Evolutionary conservation across 805 yeast genomes (phyloP).

Genomic region (Cephaloascus fragrans): DNA sequence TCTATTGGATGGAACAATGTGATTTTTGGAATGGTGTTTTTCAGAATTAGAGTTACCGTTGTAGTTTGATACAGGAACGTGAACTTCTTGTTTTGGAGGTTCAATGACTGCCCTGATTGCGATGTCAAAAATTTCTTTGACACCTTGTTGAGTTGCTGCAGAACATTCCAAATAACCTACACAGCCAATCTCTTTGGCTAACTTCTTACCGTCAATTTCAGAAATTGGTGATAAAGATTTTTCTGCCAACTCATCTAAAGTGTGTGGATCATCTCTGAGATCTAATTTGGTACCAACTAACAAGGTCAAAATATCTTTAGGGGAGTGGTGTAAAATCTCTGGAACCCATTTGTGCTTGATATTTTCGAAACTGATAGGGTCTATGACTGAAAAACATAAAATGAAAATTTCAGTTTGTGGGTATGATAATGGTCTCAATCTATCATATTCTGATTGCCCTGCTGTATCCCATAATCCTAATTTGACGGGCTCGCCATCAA

Average conservation of each 20-base stretch:
- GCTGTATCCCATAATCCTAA: slow-evolving; percentile 95
- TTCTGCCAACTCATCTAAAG: slow-evolving; percentile 58
- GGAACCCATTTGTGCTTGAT: slow-evolving; percentile 80
- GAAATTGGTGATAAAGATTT: slow-evolving; percentile 55
- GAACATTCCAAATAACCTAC: slow-evolving; percentile 79
- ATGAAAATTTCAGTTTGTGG: slow-evolving; percentile 88
- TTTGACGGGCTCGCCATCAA: slow-evolving; percentile 73
- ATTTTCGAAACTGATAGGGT: slow-evolving; percentile 72
- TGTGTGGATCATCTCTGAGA: slow-evolving; percentile 71
- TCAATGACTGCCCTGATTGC: slow-evolving; percentile 65
- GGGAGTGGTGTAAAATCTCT: slow-evolving; percentile 78
- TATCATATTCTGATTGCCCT: slow-evolving; percentile 87
- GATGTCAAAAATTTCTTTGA: slow-evolving; percentile 73
- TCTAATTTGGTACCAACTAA: slow-evolving; percentile 87
- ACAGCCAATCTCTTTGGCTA: slow-evolving; percentile 66
- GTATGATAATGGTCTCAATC: slow-evolving; percentile 80
- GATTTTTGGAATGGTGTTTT: slow-evolving; percentile 1
- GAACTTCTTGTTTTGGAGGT: slow-evolving; percentile 25
- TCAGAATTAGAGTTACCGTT: slow-evolving; percentile 8
- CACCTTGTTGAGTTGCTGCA: slow-evolving; percentile 82
- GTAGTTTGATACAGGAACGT: slow-evolving; percentile 2
- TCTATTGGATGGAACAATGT: slow-evolving; percentile 5
- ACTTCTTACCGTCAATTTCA: slow-evolving; percentile 47
- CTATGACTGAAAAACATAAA: slow-evolving; percentile 77
- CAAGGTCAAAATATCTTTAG: slow-evolving; percentile 55